Evolutionary conservation across 2,329 filamentous ascomycete species (phyloP).

Genomic region (Microcyclosporella mali): DNA sequence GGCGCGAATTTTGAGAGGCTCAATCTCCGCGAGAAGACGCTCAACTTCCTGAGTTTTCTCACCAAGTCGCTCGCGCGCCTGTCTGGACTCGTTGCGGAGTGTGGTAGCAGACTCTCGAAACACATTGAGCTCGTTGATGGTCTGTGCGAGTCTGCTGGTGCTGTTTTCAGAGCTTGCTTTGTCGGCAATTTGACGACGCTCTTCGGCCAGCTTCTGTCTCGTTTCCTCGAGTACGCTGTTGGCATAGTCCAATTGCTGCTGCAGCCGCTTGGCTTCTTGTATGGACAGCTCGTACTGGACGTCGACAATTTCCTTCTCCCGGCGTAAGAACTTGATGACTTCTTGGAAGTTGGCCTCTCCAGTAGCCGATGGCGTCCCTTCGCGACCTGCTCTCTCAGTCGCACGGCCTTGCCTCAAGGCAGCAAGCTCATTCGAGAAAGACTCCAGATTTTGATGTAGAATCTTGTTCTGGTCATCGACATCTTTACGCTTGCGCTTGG

Average conservation of each 20-base stretch:
- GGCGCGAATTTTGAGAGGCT: slow-evolving; percentile 75
- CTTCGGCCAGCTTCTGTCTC: slow-evolving; percentile 82
- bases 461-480: slow-evolving; percentile 83
- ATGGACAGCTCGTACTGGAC: slow-evolving; percentile 89
- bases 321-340: slow-evolving; percentile 81
- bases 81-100: slow-evolving; percentile 76
- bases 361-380: slow-evolving; percentile 10
- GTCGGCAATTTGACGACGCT: slow-evolving; percentile 70
- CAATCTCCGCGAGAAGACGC: slow-evolving; percentile 65
- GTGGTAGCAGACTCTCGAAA: slow-evolving; percentile 93
- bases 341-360: slow-evolving; percentile 69
- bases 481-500: slow-evolving; percentile 74
- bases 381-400: slow-evolving; percentile 48
- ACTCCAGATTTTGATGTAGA: slow-evolving; percentile 82
- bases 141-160: slow-evolving; percentile 87
- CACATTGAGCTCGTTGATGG: slow-evolving; percentile 89
- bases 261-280: slow-evolving; percentile 80
- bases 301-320: slow-evolving; percentile 96
- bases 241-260: slow-evolving; percentile 82
- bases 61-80: slow-evolving; percentile 67
- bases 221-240: slow-evolving; percentile 85
- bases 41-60: slow-evolving; percentile 71
- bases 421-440: slow-evolving; percentile 66
- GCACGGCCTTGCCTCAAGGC: slow-evolving; percentile 70
- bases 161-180: slow-evolving; percentile 66